A percentile compares a stretch with the other conserved stretches of the same genome.
These are phyloP conservation scores for Noccaea caerulescens DNA, from an alignment of 345 rosid species.

Conservation along the genomic window DNA sequence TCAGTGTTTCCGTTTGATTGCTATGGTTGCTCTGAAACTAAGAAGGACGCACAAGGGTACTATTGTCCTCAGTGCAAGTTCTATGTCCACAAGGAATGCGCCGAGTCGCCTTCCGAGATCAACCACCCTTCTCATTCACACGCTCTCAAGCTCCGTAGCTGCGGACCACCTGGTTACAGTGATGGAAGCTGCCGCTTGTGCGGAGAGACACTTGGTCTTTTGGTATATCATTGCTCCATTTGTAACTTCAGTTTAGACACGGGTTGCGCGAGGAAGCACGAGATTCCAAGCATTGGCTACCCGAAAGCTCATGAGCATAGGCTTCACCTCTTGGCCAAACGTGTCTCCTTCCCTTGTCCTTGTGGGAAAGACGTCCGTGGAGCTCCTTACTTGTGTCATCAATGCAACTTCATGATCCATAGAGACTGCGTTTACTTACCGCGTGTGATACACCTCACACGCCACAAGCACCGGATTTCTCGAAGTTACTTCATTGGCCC, in stretches of 20 bases:
- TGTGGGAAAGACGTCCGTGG: constrained; percentile 8
- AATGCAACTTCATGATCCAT: constrained; percentile 28
- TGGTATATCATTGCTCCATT: constrained; percentile 4
- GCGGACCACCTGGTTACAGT: constrained; percentile 21
- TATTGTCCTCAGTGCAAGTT: constrained; percentile 8
- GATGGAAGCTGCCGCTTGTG: constrained; percentile 9
- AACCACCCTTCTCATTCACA: constrained; percentile 27
- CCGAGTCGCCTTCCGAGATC: constrained; percentile 25
- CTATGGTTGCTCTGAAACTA: constrained; percentile 23
- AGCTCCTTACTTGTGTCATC: constrained; percentile 19
- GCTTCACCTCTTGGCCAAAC: constrained; percentile 24
- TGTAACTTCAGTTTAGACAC: constrained; percentile 21
- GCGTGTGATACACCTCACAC: constrained; percentile 12
- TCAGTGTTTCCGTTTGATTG: constrained; percentile 20
- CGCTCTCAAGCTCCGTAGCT: constrained; percentile 3
- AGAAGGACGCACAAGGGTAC: constrained; percentile 2
- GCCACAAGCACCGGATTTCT: constrained; percentile 13
- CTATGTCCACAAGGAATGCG: constrained; percentile 16
- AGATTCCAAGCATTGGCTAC: constrained; percentile 16
- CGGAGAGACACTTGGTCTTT: constrained; percentile 7
- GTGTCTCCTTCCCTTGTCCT: constrained; percentile 18
- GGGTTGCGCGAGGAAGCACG: constrained; percentile 9
- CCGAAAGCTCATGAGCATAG: constrained; percentile 1
- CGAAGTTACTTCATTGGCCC: constrained; percentile 12
- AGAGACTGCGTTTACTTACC: constrained; percentile 7